Conservation (phyloP, 106 monocot genomes). For the Dendrobium huoshanense region DNA sequence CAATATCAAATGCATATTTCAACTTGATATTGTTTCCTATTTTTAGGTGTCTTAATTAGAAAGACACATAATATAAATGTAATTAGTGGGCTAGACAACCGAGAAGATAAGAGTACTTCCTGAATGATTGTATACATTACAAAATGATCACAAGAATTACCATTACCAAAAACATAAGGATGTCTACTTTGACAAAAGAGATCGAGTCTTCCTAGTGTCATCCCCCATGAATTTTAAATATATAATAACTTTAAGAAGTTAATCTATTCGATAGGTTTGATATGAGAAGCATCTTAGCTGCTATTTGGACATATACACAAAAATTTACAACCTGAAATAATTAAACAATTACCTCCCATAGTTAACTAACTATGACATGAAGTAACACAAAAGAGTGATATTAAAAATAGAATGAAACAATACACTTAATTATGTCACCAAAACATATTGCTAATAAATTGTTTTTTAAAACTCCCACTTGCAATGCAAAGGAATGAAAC, state of each 20-base stretch:
- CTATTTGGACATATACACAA: neutral
- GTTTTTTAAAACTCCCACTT: neutral
- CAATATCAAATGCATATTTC: no score
- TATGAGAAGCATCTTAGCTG: neutral
- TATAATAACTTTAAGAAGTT: neutral
- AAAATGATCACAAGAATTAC: no score
- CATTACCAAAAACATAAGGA: no score
- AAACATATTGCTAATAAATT: neutral
- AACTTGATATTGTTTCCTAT: no score
- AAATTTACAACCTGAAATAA: neutral
- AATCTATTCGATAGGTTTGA: neutral
- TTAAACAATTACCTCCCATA: neutral
- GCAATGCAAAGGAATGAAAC: neutral
- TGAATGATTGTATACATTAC: no score
- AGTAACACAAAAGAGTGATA: neutral
- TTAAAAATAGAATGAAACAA: neutral
- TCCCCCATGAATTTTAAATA: neutral
- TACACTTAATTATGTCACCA: neutral
- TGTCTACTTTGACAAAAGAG: no score
- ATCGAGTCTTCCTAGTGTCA: no score
- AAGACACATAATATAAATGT: neutral
- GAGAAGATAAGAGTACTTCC: no score
- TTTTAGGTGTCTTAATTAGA: no score
- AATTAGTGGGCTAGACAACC: neutral
- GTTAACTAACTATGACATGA: neutral